These are phyloP conservation scores for Colletotrichum sp. DNA, from an alignment of 2,329 filamentous ascomycete species.

Conservation along the genomic window DNA sequence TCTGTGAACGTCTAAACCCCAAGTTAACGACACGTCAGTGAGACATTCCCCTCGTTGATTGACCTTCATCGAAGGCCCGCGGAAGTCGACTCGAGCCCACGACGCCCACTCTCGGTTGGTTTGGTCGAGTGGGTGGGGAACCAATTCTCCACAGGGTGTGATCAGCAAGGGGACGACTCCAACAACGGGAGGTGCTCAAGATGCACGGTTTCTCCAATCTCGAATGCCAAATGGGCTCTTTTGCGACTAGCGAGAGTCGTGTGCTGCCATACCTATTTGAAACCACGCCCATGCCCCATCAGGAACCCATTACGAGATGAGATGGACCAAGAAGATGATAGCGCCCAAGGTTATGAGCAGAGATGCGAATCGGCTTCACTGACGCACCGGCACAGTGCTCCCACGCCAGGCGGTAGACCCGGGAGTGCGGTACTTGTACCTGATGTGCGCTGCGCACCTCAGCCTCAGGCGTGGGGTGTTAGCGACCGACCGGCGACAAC, in stretches of 20 bases:
- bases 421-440: constrained; percentile 8
- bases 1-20: neutral
- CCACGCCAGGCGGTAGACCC: neutral
- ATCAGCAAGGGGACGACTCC: neutral
- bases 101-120: neutral
- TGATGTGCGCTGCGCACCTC: constrained; percentile 1
- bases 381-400: neutral
- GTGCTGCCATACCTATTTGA: neutral
- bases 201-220: neutral
- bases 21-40: neutral
- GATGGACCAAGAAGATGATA: neutral
- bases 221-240: neutral
- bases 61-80: neutral
- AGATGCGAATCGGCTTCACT: neutral
- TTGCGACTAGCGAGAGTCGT: neutral
- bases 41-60: neutral
- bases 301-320: constrained; percentile 17
- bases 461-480: constrained; percentile 16
- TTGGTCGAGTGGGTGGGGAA: neutral
- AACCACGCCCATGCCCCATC: neutral
- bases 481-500: neutral
- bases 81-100: neutral
- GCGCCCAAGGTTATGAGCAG: neutral
- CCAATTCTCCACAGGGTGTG: neutral
- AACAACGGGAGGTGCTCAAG: neutral